These are phyloP conservation scores for Amoeboaphelidium occidentale DNA, from an alignment of 371 early-diverging fungal species.

Conservation along the genomic window DNA sequence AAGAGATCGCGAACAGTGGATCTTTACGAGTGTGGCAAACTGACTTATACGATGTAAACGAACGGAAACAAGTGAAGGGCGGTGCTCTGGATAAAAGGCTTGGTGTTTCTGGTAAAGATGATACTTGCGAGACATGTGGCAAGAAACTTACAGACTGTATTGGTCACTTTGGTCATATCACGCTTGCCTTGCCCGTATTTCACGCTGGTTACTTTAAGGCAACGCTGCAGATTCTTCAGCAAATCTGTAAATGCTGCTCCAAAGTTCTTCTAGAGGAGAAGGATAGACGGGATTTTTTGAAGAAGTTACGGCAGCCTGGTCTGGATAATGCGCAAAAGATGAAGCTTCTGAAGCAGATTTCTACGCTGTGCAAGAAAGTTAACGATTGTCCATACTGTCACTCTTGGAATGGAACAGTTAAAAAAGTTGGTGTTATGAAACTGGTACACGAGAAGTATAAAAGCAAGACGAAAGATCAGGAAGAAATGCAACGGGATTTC, in stretches of 20 bases:
- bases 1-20: slow-evolving; percentile 52
- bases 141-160: slow-evolving; percentile 72
- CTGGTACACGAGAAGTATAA: slow-evolving; percentile 86
- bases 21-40: slow-evolving; percentile 73
- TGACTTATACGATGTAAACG: slow-evolving; percentile 53
- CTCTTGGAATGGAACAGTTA: slow-evolving; percentile 64
- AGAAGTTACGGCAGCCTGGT: slow-evolving; percentile 27
- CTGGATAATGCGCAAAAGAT: slow-evolving; percentile 2
- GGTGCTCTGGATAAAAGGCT: slow-evolving; percentile 76
- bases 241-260: slow-evolving; percentile 90
- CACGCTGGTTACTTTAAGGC: slow-evolving; percentile 93
- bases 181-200: slow-evolving; percentile 86
- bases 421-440: slow-evolving; percentile 87
- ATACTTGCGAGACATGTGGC: slow-evolving; percentile 78
- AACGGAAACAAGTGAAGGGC: slow-evolving; percentile 46
- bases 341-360: slow-evolving; percentile 5
- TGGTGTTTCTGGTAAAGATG: slow-evolving; percentile 65
- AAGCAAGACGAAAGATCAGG: slow-evolving; percentile 35
- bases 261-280: slow-evolving; percentile 62
- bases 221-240: slow-evolving; percentile 67
- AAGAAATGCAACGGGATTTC: slow-evolving; percentile 30
- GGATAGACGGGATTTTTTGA: slow-evolving; percentile 40
- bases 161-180: slow-evolving; percentile 95
- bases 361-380: slow-evolving; percentile 11
- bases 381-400: slow-evolving; percentile 56